Conservation (phyloP, 2,329 filamentous ascomycete species). For the Zymoseptoria tritici region DNA sequence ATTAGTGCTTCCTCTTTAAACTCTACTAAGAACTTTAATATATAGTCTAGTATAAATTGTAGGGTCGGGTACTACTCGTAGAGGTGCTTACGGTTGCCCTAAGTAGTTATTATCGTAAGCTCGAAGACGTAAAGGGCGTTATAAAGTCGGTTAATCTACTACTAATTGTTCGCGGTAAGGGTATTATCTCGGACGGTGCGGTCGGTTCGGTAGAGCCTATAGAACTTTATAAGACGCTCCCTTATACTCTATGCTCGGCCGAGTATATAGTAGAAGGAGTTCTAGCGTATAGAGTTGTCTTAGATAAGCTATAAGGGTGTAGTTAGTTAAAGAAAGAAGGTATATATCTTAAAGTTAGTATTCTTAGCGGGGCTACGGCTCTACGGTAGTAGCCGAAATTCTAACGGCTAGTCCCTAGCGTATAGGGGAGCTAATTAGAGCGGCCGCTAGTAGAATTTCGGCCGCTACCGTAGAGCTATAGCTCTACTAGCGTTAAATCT, state of each 20-base stretch:
- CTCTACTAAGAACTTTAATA: slow-evolving; percentile 1
- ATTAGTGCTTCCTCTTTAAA: slow-evolving; percentile 1
- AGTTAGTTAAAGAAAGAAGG: not conserved
- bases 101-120: slow-evolving; percentile 3
- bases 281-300: slow-evolving; percentile 6
- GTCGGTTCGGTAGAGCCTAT: slow-evolving; percentile 1
- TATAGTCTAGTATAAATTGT: slow-evolving; percentile 2
- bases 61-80: slow-evolving; percentile 4
- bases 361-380: too few relatives aligned
- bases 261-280: slow-evolving; percentile 3
- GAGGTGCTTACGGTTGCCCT: slow-evolving; percentile 3
- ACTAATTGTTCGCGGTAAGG: slow-evolving; percentile 2
- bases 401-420: too few relatives aligned
- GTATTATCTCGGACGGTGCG: not conserved
- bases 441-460: not conserved
- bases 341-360: too few relatives aligned
- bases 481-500: not conserved
- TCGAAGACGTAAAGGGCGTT: slow-evolving; percentile 6
- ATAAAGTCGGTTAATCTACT: slow-evolving; percentile 4
- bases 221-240: slow-evolving; percentile 4
- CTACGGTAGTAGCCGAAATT: too few relatives aligned
- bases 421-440: too few relatives aligned
- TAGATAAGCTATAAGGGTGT: slow-evolving; percentile 4
- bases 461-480: not conserved
- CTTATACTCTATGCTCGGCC: not conserved